phyloP scores from a whole-genome alignment of 2,329 filamentous ascomycete species.

The Beauveria asiatica region DNA sequence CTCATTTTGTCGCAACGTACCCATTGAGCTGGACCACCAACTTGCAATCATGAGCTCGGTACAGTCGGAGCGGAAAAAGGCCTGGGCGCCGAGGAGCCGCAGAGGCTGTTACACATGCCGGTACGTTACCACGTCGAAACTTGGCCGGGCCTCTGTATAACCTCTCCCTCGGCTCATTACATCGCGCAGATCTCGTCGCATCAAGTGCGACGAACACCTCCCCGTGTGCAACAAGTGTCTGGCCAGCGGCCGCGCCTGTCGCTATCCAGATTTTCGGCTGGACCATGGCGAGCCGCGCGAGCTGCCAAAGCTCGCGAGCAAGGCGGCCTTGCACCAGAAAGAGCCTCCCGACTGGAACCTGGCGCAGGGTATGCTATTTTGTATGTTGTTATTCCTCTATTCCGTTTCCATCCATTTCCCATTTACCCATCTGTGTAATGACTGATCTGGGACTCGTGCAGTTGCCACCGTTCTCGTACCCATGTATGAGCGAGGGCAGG shows the following conservation, averaged over 20 bases:
- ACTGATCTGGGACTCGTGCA: background rate
- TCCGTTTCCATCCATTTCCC: background rate
- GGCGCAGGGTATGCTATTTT: background rate
- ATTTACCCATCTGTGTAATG: background rate
- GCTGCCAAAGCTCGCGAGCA: background rate
- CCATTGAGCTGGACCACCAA: background rate
- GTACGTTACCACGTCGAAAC: background rate
- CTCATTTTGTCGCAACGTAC: background rate
- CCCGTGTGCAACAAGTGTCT: background rate
- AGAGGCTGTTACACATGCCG: background rate
- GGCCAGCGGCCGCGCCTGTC: background rate
- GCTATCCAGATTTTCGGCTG: background rate
- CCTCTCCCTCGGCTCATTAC: no score
- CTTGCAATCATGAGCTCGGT: background rate
- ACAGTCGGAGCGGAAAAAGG: background rate
- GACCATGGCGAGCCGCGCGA: background rate
- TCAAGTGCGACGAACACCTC: background rate
- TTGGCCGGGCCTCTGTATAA: no score
- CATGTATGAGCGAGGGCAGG: background rate
- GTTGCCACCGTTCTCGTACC: background rate
- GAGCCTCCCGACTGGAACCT: background rate
- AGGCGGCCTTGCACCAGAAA: background rate
- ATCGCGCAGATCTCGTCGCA: background rate
- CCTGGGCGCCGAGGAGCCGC: background rate
- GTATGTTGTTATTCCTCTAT: background rate